Base-by-base conservation (phyloP, 2,329 filamentous ascomycete species). In the Talaromyces sp. region DNA sequence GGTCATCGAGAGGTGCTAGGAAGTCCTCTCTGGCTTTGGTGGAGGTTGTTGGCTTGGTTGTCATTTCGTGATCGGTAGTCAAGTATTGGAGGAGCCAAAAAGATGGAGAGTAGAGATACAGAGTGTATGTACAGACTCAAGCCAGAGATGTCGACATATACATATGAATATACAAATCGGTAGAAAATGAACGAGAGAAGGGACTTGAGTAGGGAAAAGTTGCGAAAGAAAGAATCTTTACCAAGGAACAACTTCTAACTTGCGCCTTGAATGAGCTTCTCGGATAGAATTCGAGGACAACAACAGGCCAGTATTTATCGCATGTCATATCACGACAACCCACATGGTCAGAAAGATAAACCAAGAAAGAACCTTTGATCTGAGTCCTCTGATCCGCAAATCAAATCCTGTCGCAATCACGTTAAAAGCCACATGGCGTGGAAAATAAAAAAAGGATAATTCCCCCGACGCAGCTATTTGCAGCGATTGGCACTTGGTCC, bases 371-470 rank as follows among this genome's bases (percentile, higher is more conserved):
- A n/a, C 27, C 27, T 31, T 31, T 31, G 27, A 16, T 37, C 13
- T 13, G 35, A 16, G 14, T 3, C 10, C n/a, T 59, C 22, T 59
- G 22, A 59, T 59, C 45, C 22, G 56, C 37, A 33, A 45, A 33
- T 45, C 56, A 31, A 56, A 45, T 14, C 24, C 9, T 33, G 35
- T 43, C 37, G 24, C 39, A 59, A 16, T 50, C n/a, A 63, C 19
- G 8, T 52, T 43, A 50, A 31, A 50, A 60, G 49, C 60, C 64
- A 66, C 64, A 66, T 66, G 64, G 64, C 47, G 47, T 47, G 45
- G 39, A 41, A 33, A 62, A 63, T 43, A 52, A 52, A 14, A 47
- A 57, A 45, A 33, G 37, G 39, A 19, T 43, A 11, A 58, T 62
- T 66, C 35, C 50, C 33, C 63, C 63, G 63, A 67, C 39, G 16